A percentile compares a stretch with the other conserved stretches of the same genome.
Conservation (phyloP, 108 stramenopile genomes). For the Nitzschia sp. region DNA sequence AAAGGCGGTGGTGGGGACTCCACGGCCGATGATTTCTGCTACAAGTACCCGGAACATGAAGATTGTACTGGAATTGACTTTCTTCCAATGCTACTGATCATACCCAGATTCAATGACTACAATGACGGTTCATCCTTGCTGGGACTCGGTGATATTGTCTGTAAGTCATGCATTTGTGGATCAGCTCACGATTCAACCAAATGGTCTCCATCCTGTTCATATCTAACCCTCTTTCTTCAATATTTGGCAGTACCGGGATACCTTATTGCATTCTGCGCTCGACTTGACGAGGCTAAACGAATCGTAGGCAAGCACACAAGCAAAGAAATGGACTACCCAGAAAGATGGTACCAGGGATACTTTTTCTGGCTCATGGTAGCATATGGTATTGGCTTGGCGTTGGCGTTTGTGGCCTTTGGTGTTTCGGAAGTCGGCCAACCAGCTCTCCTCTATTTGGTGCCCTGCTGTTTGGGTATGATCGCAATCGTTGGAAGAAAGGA, state of each 20-base stretch:
- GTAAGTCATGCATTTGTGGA: constrained; percentile 34
- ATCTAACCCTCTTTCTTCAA: not conserved
- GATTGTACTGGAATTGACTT: constrained; percentile 60
- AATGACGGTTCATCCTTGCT: constrained; percentile 72
- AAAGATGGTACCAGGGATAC: constrained; percentile 43
- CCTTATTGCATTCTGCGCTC: constrained; percentile 65
- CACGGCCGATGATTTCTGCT: constrained; percentile 24
- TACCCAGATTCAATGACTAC: constrained; percentile 82
- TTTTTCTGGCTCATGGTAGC: constrained; percentile 61
- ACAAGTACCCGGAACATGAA: constrained; percentile 60
- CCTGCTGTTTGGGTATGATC: constrained; percentile 72
- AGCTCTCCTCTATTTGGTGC: constrained; percentile 83
- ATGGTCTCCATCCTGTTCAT: not conserved
- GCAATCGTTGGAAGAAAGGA: constrained; percentile 54
- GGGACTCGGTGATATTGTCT: constrained; percentile 89
- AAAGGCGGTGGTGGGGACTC: constrained; percentile 60
- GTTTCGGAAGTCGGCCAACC: constrained; percentile 82
- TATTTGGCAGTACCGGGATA: constrained; percentile 66
- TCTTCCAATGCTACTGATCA: constrained; percentile 83
- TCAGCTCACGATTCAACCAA: not conserved
- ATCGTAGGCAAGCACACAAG: constrained; percentile 41
- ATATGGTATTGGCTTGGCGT: constrained; percentile 76
- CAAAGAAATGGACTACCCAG: constrained; percentile 31
- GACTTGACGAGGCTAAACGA: constrained; percentile 64
- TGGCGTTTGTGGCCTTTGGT: constrained; percentile 81